phyloP scores from a whole-genome alignment of 2,329 filamentous ascomycete species.

The Sporothrix protearum region DNA sequence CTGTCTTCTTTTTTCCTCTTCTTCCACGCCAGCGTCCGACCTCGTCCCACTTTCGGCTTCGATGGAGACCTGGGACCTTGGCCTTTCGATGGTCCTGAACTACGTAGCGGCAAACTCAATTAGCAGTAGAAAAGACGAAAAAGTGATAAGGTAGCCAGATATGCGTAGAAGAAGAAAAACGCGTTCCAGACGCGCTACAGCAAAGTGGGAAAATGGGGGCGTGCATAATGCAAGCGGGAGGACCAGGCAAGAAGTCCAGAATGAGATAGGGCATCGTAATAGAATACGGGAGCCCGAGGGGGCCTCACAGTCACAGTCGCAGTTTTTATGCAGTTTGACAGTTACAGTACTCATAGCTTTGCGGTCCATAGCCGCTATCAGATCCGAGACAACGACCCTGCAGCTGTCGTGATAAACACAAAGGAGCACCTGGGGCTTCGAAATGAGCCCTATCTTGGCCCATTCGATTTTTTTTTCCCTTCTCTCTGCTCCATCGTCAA shows the following conservation, averaged over 20 bases:
- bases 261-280: not conserved
- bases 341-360: not conserved
- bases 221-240: not conserved
- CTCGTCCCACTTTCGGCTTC: not conserved
- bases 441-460: not conserved
- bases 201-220: not conserved
- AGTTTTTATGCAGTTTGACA: not conserved
- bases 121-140: not conserved
- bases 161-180: not conserved
- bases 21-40: not conserved
- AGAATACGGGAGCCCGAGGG: not conserved
- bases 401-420: not conserved
- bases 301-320: not conserved
- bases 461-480: not conserved
- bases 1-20: not conserved
- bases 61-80: not conserved
- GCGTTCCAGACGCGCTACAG: not conserved
- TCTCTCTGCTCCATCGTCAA: not conserved
- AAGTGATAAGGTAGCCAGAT: not conserved
- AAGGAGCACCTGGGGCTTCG: not conserved
- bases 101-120: not conserved
- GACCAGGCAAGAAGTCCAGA: not conserved
- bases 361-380: not conserved
- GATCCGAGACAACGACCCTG: not conserved
- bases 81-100: not conserved